Evolutionary conservation across 768 basidiomycete genomes (phyloP).

Genomic region (Hortiboletus flavorubellus): DNA sequence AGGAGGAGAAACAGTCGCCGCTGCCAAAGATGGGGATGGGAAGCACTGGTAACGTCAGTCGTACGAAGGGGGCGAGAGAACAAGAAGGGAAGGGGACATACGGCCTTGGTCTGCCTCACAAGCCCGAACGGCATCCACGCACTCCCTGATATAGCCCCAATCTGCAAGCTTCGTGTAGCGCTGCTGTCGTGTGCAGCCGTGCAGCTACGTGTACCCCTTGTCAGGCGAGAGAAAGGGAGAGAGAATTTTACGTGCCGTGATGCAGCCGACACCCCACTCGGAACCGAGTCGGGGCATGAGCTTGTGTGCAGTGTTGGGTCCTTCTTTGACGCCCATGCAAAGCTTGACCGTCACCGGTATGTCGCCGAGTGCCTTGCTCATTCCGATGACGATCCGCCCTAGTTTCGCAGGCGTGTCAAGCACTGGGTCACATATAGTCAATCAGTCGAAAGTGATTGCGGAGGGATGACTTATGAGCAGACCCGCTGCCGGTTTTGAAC

Average conservation of each 20-base stretch:
- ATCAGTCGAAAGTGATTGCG: not conserved
- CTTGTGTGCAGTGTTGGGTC: slow-evolving; percentile 83
- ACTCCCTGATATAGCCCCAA: slow-evolving; percentile 90
- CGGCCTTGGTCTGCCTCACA: slow-evolving; percentile 68
- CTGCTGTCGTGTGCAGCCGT: slow-evolving; percentile 93
- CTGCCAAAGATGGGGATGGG: slow-evolving; percentile 95
- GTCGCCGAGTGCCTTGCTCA: slow-evolving; percentile 87
- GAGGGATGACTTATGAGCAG: slow-evolving; percentile 60
- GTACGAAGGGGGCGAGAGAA: not conserved
- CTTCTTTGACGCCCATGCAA: slow-evolving; percentile 89
- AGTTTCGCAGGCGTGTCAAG: slow-evolving; percentile 80
- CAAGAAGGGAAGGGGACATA: slow-evolving; percentile 33
- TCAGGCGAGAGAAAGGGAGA: slow-evolving; percentile 2
- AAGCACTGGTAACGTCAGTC: slow-evolving; percentile 45
- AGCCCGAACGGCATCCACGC: slow-evolving; percentile 75
- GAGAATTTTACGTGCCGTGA: slow-evolving; percentile 33
- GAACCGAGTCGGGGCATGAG: slow-evolving; percentile 75
- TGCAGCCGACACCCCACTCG: slow-evolving; percentile 46
- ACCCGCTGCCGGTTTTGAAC: slow-evolving; percentile 87
- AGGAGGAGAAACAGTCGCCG: slow-evolving; percentile 89
- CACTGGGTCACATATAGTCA: slow-evolving; percentile 43
- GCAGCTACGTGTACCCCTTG: slow-evolving; percentile 54
- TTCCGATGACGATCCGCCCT: slow-evolving; percentile 84
- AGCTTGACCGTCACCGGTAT: slow-evolving; percentile 89
- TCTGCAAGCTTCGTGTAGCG: slow-evolving; percentile 91